phyloP scores from a whole-genome alignment of 2,329 filamentous ascomycete species.

The Calycina marina region DNA sequence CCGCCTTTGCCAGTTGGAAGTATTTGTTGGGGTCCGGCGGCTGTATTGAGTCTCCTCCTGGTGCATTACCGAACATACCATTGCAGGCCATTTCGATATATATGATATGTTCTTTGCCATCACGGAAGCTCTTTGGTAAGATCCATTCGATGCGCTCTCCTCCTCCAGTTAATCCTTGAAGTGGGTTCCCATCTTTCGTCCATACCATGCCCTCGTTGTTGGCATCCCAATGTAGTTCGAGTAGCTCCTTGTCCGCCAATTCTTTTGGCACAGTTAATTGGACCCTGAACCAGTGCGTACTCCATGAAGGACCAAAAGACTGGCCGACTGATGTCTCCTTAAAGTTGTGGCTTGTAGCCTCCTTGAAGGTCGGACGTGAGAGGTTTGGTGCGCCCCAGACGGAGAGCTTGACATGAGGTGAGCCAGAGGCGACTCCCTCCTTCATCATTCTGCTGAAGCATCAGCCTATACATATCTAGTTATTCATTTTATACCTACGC shows the following conservation, averaged over 20 bases:
- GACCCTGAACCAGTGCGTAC: conserved; percentile 94
- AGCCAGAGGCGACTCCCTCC: conserved; percentile 50
- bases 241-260: conserved; percentile 58
- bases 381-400: conserved; percentile 75
- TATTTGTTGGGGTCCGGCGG: conserved; percentile 76
- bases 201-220: conserved; percentile 92
- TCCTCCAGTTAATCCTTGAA: conserved; percentile 83
- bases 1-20: conserved; percentile 61
- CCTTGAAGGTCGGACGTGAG: conserved; percentile 70
- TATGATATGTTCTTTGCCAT: conserved; percentile 75
- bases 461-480: background rate
- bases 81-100: conserved; percentile 99
- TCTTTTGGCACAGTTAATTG: conserved; percentile 61
- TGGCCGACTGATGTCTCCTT: conserved; percentile 59
- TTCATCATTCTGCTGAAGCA: conserved; percentile 46
- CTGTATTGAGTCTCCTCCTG: conserved; percentile 73
- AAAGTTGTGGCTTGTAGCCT: conserved; percentile 65
- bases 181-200: conserved; percentile 74
- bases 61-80: conserved; percentile 90
- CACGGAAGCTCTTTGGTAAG: conserved; percentile 64
- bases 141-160: conserved; percentile 88
- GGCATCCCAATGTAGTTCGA: conserved; percentile 96
- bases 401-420: conserved; percentile 66
- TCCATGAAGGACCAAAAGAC: conserved; percentile 86
- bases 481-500: conserved; percentile 35